phyloP scores from a whole-genome alignment of 192 early-diverging fungal genomes.

The Coemansia interrupta region DNA sequence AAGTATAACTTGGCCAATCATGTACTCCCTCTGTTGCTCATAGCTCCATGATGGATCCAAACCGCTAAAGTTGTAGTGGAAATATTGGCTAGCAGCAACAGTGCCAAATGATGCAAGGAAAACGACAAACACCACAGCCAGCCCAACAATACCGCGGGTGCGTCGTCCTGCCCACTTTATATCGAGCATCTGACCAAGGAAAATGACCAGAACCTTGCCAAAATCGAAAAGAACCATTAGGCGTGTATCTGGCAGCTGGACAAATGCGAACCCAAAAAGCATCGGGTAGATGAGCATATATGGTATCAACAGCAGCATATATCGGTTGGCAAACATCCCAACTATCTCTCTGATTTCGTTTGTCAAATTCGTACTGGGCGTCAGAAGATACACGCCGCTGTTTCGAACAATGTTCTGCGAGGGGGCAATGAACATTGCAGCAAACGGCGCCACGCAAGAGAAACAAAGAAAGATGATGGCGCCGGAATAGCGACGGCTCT shows the following conservation, averaged over 20 bases:
- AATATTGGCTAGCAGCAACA: conserved; percentile 9
- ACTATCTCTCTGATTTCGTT: conserved; percentile 22
- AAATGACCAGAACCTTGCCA: conserved; percentile 27
- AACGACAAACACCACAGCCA: conserved; percentile 11
- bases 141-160: conserved; percentile 14
- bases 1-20: conserved; percentile 10
- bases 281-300: conserved; percentile 9
- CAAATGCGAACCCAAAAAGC: conserved; percentile 21
- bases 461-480: conserved; percentile 20
- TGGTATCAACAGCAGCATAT: conserved; percentile 8
- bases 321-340: conserved; percentile 19
- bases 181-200: conserved; percentile 32
- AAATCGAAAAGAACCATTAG: conserved; percentile 28
- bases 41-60: conserved; percentile 9
- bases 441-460: conserved; percentile 23
- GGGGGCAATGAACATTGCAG: conserved; percentile 24
- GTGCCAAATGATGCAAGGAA: conserved; percentile 11
- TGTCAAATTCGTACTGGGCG: conserved; percentile 18
- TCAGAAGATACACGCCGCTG: conserved; percentile 38
- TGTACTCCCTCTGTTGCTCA: conserved; percentile 3
- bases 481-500: conserved; percentile 2
- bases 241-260: conserved; percentile 13
- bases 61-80: conserved; percentile 1
- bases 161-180: conserved; percentile 29
- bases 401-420: conserved; percentile 25